Base-by-base conservation (phyloP, 2,329 filamentous ascomycete species). In the Huntiella abstrusa region DNA sequence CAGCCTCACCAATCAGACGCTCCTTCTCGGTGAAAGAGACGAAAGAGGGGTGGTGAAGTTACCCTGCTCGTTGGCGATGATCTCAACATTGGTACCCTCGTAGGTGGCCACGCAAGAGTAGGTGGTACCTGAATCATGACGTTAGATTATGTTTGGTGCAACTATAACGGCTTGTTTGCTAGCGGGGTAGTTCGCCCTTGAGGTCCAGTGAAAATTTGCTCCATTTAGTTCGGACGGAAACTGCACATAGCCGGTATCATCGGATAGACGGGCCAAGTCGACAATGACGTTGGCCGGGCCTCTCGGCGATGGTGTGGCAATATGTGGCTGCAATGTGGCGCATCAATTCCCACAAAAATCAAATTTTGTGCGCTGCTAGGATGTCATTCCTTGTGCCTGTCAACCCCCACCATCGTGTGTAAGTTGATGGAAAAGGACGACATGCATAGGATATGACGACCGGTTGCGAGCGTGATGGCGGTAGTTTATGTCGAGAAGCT, bases 41-140 rank as follows among this genome's bases (percentile, higher is more conserved):
- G 75, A 95, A 98, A 49, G 91, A 96, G 56, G 91, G 54, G 91
- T 96, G 63, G 91, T 96, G 72, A 94, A 94, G 71, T 78, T 87
- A 76, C 88, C 88, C 80, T 96, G 88, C 77, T 96, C 88, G 72
- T 96, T 96, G 81, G 88, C 88, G 67, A 96, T 95, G 76, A 98
- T 98, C 69, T 98, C 91, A 66, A 96, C 88, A 80, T 94, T 95
- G 75, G 77, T 88, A 66, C 91, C 91, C 72, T 96, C 91, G 72
- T 96, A 98, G 69, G 83, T 92, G 70, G 91, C 91, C 71, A 96
- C 91, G 70, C 91, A 98, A 62, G 91, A 96, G 79, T 98, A 98
- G 68, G 91, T 98, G 59, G 91, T 98, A 69, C 91, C 88, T 95
- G 58, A 54, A 19, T 17, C 12, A 16, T 15, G 12, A 8, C 33